Evolutionary conservation across 1,139 yeast species (phyloP), one percentile per base, ranked within the genome.

Genomic region (Ogataea hybrid): DNA sequence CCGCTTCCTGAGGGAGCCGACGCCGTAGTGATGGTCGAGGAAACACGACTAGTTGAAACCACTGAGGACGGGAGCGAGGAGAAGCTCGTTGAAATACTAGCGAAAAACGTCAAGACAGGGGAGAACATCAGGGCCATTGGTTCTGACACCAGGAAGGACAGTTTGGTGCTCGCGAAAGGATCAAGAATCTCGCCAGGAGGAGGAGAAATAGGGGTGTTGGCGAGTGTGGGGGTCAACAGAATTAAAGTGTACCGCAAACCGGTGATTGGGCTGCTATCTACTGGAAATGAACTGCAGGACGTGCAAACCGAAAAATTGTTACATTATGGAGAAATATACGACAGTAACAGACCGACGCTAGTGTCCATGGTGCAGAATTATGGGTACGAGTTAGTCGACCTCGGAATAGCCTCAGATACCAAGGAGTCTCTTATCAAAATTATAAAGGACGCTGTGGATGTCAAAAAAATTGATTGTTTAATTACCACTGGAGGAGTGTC

Each of bases 401-500:
- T 71, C 11, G 77, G 77, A 1, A 73, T 73, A 33, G 73, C 66
- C 1, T 39, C 52, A 3, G 79, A 74, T 45, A 50, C 50, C 2
- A 44, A 60, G 5, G 51, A 39, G 1, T 44, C 50, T 0, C 54
- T 73, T 5, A 57, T 48, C n/a, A 30, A 29, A 1, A 47, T 41
- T 3, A 45, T 71, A 14, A 32, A 35, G 3, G 41, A 46, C 1
- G 67, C 70, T 0, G 52, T 69, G 9, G 41, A 46, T 4, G 32
- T 46, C 2, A 36, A 51, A 3, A 49, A 50, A 9, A 57, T 68
- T 14, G 79, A 74, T 45, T 66, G 68, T 29, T 49, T 74, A 23
- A 62, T 74, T 32, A 72, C 79, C 2, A 68, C 76, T 1, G 79
- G 79, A 2, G 79, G 79, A 11, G 79, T 74, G 2, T 74, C 79